Percentiles rank a stretch among this genome's conserved stretches.
phyloP scores from a whole-genome alignment of 2,329 filamentous ascomycete genomes.

The Ustilaginoidea virens region DNA sequence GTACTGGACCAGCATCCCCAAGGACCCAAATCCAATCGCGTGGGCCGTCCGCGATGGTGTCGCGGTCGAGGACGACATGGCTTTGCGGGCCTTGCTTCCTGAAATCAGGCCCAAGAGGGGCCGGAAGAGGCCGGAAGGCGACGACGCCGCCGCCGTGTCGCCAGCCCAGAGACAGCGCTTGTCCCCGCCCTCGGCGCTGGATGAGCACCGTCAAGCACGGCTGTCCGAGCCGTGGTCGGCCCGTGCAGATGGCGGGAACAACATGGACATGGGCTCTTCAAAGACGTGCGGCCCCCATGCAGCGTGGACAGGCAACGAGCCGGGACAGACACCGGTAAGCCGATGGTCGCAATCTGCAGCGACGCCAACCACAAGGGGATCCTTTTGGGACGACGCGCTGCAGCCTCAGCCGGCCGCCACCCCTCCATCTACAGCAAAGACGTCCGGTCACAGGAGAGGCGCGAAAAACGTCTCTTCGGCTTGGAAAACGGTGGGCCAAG shows the following conservation, averaged over 20 bases:
- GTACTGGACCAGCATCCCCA: conserved; percentile 67
- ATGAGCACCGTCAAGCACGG: conserved; percentile 18
- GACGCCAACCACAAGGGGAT: conserved; percentile 42
- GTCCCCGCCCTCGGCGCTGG: conserved; percentile 32
- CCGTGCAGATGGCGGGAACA: conserved; percentile 23
- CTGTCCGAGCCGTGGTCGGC: conserved; percentile 29
- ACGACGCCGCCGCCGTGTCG: conserved; percentile 29
- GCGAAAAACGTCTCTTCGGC: conserved; percentile 79
- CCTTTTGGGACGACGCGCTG: conserved; percentile 37
- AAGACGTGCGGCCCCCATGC: conserved; percentile 14
- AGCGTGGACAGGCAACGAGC: conserved; percentile 27
- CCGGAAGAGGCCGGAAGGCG: conserved; percentile 47
- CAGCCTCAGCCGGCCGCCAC: conserved; percentile 65
- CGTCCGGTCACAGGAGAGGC: conserved; percentile 44
- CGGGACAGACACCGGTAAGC: conserved; percentile 44
- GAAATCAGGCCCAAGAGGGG: conserved; percentile 52
- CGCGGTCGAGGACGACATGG: conserved; percentile 73
- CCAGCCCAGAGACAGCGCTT: conserved; percentile 47
- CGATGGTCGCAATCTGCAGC: conserved; percentile 69
- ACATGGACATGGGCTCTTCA: conserved; percentile 19
- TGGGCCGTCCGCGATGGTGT: conserved; percentile 65
- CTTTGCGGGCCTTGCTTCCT: conserved; percentile 67
- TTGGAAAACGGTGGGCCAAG: conserved; percentile 55
- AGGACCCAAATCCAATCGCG: conserved; percentile 43
- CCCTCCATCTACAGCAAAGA: conserved; percentile 40